Conservation (phyloP, 106 monocot species). For the Iris macrosiphon region DNA sequence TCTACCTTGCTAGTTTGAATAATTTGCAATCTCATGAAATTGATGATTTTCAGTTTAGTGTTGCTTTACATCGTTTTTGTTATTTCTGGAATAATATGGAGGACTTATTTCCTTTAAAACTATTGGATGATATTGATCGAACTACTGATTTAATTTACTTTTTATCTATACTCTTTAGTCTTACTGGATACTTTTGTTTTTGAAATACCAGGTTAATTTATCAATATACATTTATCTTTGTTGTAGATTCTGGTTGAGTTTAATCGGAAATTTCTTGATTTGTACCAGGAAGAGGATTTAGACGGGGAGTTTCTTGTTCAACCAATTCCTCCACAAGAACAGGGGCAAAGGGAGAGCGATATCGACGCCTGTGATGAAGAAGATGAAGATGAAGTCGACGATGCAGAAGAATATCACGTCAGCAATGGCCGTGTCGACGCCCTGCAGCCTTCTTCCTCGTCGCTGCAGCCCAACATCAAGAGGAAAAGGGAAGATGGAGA, state of each 20-base stretch:
- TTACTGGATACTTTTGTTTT: neutral
- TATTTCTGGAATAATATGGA: no score
- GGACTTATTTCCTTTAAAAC: no score
- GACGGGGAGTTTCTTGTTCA: constrained; percentile 52
- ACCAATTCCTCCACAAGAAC: constrained; percentile 33
- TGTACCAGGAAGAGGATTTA: no score
- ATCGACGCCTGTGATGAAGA: constrained; percentile 29
- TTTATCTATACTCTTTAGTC: neutral
- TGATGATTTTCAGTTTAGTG: no score
- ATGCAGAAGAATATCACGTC: constrained; percentile 30
- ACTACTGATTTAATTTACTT: no score
- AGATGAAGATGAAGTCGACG: constrained; percentile 49
- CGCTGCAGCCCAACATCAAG: constrained; percentile 41
- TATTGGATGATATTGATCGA: no score
- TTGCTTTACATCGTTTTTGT: no score
- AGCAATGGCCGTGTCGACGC: constrained; percentile 11
- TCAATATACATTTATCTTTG: neutral
- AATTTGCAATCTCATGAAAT: no score
- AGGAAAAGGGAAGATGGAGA: constrained; percentile 59
- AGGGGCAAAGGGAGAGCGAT: neutral
- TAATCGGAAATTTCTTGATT: no score
- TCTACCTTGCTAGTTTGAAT: no score
- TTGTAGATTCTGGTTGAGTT: constrained; percentile 2
- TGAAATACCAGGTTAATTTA: no score
- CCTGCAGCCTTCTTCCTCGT: constrained; percentile 15